Evolutionary conservation across 805 yeast species (phyloP), one percentile per base, ranked within the genome.

Genomic region (Yarrowia phangngaensis): DNA sequence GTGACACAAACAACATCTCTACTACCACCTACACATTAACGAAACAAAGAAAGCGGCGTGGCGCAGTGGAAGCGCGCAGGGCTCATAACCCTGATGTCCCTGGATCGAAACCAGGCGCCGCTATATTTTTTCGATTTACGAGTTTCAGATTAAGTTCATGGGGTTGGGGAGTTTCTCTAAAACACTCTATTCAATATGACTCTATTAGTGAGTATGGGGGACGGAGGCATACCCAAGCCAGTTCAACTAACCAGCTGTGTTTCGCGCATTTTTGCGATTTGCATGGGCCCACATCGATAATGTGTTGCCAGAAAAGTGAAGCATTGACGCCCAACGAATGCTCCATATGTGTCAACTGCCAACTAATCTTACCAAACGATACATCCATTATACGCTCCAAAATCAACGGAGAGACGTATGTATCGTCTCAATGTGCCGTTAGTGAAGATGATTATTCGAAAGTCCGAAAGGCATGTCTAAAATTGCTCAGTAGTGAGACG

Each of bases 61-160:
- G 70, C 70, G 70, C 70, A 67, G 71, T 52, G 89, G 88, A 80
- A 82, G 88, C 88, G 88, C 86, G 87, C 87, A 79, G 88, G 88
- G 89, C 89, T 82, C 89, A 82, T 82, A 82, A 82, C 89, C 87
- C 88, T 81, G 87, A 82, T 77, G 88, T 79, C 88, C 84, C 75
- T 70, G 85, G 89, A 82, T 82, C 89, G 88, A 82, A 80, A 82
- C 89, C 83, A 70, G 74, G 82, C 84, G 78, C 76, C 83, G 88
- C 87, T 82, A 81, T 19, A 52, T 60, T 65, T 67, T 68, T 70
- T 60, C 9, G 12, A n/a, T 17, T 20, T 19, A 20, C 16, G 7
- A 24, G 20, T 2, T 11, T 12, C 3, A 16, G 34, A 29, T 41
- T 29, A 29, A 41, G 35, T 41, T 41, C 35, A 13, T 20, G 9